Conservation (phyloP, 805 yeast genomes). For the Wickerhamomyces bisporus region DNA sequence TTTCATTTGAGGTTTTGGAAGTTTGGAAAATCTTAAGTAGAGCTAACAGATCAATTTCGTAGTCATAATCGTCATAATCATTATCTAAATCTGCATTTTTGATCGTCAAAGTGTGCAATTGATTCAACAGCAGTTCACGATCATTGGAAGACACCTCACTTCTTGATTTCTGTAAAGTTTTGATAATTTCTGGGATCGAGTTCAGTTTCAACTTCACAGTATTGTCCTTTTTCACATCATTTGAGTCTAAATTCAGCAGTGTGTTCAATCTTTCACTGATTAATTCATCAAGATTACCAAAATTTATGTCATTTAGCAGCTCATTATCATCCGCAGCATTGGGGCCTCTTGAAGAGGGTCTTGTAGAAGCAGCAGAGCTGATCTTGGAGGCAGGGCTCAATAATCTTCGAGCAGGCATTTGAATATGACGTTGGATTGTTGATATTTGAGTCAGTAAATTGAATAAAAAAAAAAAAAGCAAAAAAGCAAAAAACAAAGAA, state of each 20-base stretch:
- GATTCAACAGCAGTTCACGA: conserved; percentile 22
- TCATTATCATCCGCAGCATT: conserved; percentile 15
- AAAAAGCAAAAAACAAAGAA: too few relatives aligned
- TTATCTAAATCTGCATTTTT: conserved; percentile 12
- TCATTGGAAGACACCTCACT: conserved; percentile 18
- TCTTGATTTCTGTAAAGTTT: conserved; percentile 16
- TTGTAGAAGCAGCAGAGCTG: neutral
- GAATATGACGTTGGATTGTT: conserved; percentile 36
- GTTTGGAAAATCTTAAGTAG: conserved; percentile 16
- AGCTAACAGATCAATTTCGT: conserved; percentile 14
- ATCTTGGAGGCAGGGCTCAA: neutral
- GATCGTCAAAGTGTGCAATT: conserved; percentile 19
- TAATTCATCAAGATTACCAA: conserved; percentile 23
- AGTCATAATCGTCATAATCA: conserved; percentile 11
- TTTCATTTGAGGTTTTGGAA: conserved; percentile 13
- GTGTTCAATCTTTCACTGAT: conserved; percentile 18
- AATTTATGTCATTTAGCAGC: conserved; percentile 17
- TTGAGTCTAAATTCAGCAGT: conserved; percentile 8
- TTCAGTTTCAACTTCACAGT: conserved; percentile 16
- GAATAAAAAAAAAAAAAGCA: neutral
- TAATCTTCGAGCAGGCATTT: conserved; percentile 26
- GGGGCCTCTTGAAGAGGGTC: conserved; percentile 1
- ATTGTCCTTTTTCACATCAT: conserved; percentile 9
- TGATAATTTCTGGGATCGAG: conserved; percentile 17
- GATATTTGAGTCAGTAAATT: too few relatives aligned